Evolutionary conservation across 2,329 filamentous ascomycete species (phyloP).

Genomic region (Teratosphaeria destructans): DNA sequence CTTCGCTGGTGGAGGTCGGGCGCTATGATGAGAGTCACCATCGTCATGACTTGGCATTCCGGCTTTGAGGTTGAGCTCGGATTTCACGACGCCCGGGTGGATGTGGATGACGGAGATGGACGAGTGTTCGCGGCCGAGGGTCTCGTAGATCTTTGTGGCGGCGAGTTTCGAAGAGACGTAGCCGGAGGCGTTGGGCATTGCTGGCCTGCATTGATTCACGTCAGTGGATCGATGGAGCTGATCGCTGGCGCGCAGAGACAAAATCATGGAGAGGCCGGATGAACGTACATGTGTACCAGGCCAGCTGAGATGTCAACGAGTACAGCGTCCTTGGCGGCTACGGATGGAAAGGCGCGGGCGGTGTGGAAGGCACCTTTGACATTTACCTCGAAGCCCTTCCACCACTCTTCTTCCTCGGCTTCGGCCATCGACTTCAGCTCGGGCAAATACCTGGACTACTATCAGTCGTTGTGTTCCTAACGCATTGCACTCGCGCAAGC

Average conservation of each 20-base stretch:
- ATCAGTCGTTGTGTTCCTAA: neutral
- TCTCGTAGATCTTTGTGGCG: conserved; percentile 26
- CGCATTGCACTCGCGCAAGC: neutral
- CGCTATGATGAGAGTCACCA: neutral
- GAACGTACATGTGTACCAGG: neutral
- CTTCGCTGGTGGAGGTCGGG: neutral
- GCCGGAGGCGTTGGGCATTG: conserved; percentile 10
- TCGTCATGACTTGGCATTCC: neutral
- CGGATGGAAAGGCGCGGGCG: conserved; percentile 3
- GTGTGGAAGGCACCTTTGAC: conserved; percentile 7
- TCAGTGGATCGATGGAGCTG: too few relatives aligned
- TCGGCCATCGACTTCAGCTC: neutral
- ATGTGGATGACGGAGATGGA: conserved; percentile 23
- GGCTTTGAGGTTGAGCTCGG: conserved; percentile 23
- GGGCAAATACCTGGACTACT: neutral
- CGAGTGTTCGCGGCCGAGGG: conserved; percentile 28
- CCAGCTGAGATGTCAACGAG: neutral
- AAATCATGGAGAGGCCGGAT: too few relatives aligned
- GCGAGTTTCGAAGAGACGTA: conserved; percentile 31
- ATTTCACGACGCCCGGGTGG: conserved; percentile 34
- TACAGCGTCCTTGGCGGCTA: neutral
- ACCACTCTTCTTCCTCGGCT: conserved; percentile 6
- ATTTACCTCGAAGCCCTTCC: conserved; percentile 7
- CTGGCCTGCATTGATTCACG: neutral
- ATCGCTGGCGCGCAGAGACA: too few relatives aligned